A percentile compares a stretch with the other conserved stretches of the same genome.
These are phyloP conservation scores for Smittium mucronatum DNA, from an alignment of 371 early-diverging fungal species.

Conservation along the genomic window DNA sequence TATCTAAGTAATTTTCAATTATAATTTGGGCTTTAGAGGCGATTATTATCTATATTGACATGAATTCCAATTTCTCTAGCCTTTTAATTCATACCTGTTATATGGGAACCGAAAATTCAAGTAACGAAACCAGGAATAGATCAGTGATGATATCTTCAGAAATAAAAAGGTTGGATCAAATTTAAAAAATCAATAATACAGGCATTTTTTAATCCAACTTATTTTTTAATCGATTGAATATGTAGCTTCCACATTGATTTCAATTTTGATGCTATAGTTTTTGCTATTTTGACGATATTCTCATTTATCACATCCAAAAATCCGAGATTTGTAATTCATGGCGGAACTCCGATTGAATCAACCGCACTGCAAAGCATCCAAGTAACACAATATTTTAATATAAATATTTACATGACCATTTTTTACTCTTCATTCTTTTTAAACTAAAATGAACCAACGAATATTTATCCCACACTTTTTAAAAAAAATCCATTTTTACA, in stretches of 20 bases:
- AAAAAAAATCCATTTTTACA: not conserved
- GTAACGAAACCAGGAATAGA: slow-evolving; percentile 65
- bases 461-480: not conserved
- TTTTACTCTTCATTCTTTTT: not conserved
- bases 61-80: not conserved
- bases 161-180: slow-evolving; percentile 37
- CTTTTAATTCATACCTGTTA: slow-evolving; percentile 77
- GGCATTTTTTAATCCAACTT: not conserved
- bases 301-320: slow-evolving; percentile 54
- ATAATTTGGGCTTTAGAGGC: too few relatives aligned
- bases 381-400: slow-evolving; percentile 1
- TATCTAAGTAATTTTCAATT: slow-evolving; percentile 64
- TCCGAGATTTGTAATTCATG: slow-evolving; percentile 70
- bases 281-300: slow-evolving; percentile 63
- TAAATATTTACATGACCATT: not conserved
- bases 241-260: slow-evolving; percentile 77
- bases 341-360: slow-evolving; percentile 77
- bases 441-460: too few relatives aligned
- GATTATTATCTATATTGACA: not conserved
- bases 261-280: slow-evolving; percentile 72
- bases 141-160: slow-evolving; percentile 63
- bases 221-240: not conserved
- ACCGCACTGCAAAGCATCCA: slow-evolving; percentile 93
- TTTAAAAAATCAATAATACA: not conserved
- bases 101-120: slow-evolving; percentile 88